Conservation (phyloP, 345 rosid genomes). For the Theobroma cacao region DNA sequence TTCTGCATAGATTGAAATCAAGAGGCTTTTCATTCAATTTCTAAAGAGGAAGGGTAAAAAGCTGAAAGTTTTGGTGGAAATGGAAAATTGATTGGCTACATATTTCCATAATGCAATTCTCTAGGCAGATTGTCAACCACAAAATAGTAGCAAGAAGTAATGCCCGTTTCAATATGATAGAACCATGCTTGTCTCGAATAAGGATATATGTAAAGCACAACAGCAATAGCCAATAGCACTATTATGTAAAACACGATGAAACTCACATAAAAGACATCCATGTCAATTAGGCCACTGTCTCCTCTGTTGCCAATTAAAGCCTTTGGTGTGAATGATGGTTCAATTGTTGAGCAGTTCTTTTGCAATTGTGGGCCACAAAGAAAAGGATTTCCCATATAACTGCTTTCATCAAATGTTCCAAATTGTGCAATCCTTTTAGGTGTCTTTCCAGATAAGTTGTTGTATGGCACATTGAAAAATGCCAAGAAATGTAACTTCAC, state of each 20-base stretch:
- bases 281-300: not conserved
- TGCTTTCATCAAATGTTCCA: slow-evolving; percentile 19
- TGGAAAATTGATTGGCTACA: not conserved
- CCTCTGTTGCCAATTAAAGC: not conserved
- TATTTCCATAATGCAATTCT: not conserved
- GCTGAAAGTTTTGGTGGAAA: not conserved
- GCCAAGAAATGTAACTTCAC: not conserved
- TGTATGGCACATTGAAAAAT: slow-evolving; percentile 25
- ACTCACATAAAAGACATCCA: not conserved
- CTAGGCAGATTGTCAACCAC: not conserved
- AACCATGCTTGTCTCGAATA: slow-evolving; percentile 2
- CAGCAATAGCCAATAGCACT: not conserved
- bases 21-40: not conserved
- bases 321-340: not conserved
- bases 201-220: slow-evolving; percentile 2
- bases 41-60: not conserved
- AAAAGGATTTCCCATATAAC: slow-evolving; percentile 26
- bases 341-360: not conserved
- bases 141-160: not conserved
- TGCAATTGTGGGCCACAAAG: slow-evolving; percentile 28
- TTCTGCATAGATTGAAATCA: too few species aligned
- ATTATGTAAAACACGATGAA: not conserved
- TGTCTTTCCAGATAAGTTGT: slow-evolving; percentile 29
- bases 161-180: not conserved
- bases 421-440: slow-evolving; percentile 19